These are phyloP conservation scores for Penicillium coprophilum DNA, from an alignment of 495 filamentous ascomycete genomes.

Conservation along the genomic window DNA sequence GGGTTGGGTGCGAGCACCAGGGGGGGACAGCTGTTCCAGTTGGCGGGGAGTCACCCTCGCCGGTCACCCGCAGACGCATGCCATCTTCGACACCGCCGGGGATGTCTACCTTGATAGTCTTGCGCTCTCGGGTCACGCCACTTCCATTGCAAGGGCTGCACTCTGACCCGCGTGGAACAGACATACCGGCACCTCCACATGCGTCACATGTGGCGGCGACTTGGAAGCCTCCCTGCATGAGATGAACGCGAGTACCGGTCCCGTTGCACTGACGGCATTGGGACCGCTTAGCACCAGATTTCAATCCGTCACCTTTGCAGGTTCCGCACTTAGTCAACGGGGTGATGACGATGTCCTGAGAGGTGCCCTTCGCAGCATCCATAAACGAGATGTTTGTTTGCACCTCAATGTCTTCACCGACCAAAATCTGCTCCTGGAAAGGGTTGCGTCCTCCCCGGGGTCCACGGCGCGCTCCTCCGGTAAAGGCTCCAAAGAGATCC, in stretches of 20 bases:
- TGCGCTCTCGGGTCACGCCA: slow-evolving; percentile 74
- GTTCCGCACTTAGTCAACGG: slow-evolving; percentile 77
- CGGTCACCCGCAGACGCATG: slow-evolving; percentile 78
- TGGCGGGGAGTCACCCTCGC: slow-evolving; percentile 82
- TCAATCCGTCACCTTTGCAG: slow-evolving; percentile 80
- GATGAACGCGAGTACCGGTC: slow-evolving; percentile 80
- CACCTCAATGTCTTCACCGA: slow-evolving; percentile 92
- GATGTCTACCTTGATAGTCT: slow-evolving; percentile 82
- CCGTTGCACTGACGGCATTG: slow-evolving; percentile 81
- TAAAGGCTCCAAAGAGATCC: slow-evolving; percentile 88
- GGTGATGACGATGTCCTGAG: slow-evolving; percentile 73
- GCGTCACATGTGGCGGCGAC: slow-evolving; percentile 83
- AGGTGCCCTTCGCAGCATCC: slow-evolving; percentile 89
- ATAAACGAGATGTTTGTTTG: slow-evolving; percentile 90
- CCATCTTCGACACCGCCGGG: slow-evolving; percentile 94
- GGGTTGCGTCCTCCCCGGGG: slow-evolving; percentile 56
- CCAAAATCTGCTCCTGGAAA: slow-evolving; percentile 73
- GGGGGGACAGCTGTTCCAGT: slow-evolving; percentile 59
- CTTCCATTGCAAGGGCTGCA: slow-evolving; percentile 76
- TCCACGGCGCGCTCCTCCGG: slow-evolving; percentile 59
- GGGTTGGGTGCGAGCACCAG: slow-evolving; percentile 57
- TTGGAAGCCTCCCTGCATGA: slow-evolving; percentile 91
- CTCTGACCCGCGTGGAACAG: slow-evolving; percentile 71
- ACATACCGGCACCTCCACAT: slow-evolving; percentile 73
- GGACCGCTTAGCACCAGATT: slow-evolving; percentile 68